phyloP scores from a whole-genome alignment of 179 eudicot species.

The Nepenthes alata region DNA sequence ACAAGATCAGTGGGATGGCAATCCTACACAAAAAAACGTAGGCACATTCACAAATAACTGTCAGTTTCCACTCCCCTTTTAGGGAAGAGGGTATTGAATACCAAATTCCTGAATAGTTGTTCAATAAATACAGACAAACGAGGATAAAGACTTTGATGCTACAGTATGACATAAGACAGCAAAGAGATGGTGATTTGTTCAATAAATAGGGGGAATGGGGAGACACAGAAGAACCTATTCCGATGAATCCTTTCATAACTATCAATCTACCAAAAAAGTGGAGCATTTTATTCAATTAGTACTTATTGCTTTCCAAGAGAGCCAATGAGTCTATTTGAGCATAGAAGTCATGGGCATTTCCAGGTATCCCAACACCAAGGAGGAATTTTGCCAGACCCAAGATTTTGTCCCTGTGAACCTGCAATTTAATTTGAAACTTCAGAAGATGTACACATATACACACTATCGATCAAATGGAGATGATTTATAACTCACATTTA shows the following conservation, averaged over 20 bases:
- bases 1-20: constrained; percentile 64
- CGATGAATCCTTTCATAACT: too few species aligned
- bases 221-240: neutral
- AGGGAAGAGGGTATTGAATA: too few species aligned
- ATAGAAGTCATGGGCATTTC: constrained; percentile 64
- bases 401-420: constrained; percentile 72
- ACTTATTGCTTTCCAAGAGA: constrained; percentile 65
- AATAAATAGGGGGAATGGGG: neutral
- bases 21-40: constrained; percentile 32
- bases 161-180: too few species aligned
- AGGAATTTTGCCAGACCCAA: constrained; percentile 84
- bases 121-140: neutral
- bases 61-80: neutral
- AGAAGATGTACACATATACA: neutral
- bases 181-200: too few species aligned
- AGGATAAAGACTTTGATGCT: neutral
- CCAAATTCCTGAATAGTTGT: neutral
- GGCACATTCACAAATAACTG: neutral
- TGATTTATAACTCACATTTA: constrained; percentile 38
- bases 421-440: constrained; percentile 15
- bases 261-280: neutral
- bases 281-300: constrained; percentile 1
- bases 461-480: neutral
- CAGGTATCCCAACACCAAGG: constrained; percentile 71
- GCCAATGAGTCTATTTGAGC: constrained; percentile 71